A percentile compares a stretch with the other conserved stretches of the same genome.
These are phyloP conservation scores for Periconia macrospinosa DNA, from an alignment of 2,329 filamentous ascomycete species.

Conservation along the genomic window DNA sequence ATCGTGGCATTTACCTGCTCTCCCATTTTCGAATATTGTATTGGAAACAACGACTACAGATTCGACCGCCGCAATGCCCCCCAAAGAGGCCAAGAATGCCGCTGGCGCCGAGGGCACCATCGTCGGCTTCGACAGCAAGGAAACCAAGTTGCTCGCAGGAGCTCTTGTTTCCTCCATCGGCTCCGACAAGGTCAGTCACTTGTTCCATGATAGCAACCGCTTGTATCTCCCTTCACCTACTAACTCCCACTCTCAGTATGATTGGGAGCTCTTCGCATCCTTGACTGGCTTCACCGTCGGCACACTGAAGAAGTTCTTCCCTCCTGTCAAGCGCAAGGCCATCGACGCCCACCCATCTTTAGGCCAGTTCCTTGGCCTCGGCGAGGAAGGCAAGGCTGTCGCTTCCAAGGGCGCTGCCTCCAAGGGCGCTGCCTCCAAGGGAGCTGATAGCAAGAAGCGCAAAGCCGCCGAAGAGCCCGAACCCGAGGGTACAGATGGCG, in stretches of 20 bases:
- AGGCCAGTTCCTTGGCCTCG: conserved; percentile 22
- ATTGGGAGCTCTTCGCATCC: conserved; percentile 31
- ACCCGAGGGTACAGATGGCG: background rate
- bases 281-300: conserved; percentile 33
- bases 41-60: too few relatives aligned
- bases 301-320: conserved; percentile 38
- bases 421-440: conserved; percentile 5
- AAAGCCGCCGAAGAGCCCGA: too few relatives aligned
- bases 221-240: background rate
- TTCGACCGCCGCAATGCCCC: conserved; percentile 18
- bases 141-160: conserved; percentile 34
- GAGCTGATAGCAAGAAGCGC: too few relatives aligned
- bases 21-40: too few relatives aligned
- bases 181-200: conserved; percentile 27
- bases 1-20: too few relatives aligned
- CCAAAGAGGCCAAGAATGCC: conserved; percentile 25
- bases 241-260: conserved; percentile 19
- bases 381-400: conserved; percentile 6
- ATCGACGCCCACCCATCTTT: conserved; percentile 26
- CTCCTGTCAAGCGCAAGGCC: conserved; percentile 34
- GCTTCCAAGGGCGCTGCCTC: conserved; percentile 3
- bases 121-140: conserved; percentile 24
- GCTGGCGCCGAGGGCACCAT: conserved; percentile 8
- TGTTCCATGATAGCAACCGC: background rate
- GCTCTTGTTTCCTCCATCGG: conserved; percentile 30